A percentile compares a stretch with the other conserved stretches of the same genome.
Conservation (phyloP, 306 rosid genomes). For the Lablab purpureus region DNA sequence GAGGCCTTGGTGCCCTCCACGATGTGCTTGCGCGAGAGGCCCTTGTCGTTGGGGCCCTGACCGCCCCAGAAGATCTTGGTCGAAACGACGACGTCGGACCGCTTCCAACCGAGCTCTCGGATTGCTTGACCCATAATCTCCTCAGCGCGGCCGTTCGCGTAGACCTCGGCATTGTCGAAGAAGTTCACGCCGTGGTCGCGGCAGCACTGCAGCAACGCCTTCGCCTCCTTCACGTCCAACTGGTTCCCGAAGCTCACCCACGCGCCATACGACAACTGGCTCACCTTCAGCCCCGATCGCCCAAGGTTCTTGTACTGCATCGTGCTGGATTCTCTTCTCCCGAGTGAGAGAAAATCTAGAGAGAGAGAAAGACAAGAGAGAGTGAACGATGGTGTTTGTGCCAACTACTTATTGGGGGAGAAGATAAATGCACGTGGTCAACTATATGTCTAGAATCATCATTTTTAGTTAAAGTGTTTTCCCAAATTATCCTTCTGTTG, state of each 20-base stretch:
- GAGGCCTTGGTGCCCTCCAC: constrained; percentile 91
- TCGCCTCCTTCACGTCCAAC: constrained; percentile 95
- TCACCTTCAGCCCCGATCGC: constrained; percentile 84
- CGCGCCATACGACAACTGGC: constrained; percentile 92
- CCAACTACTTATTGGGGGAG: no score
- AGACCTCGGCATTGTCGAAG: constrained; percentile 99
- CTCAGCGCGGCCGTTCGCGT: constrained; percentile 95
- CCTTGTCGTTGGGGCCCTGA: constrained; percentile 93
- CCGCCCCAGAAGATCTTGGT: constrained; percentile 99
- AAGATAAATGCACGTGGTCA: no score
- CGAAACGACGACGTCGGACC: constrained; percentile 91
- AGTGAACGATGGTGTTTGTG: no score
- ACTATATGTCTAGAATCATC: no score
- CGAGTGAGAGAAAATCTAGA: no score
- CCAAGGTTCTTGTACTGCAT: constrained; percentile 97
- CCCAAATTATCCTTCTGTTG: no score
- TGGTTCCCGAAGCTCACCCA: constrained; percentile 99
- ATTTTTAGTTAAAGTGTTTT: no score
- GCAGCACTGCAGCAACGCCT: constrained; percentile 88
- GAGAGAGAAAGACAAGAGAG: no score
- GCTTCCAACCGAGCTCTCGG: constrained; percentile 90
- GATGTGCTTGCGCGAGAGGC: constrained; percentile 85
- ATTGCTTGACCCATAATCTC: constrained; percentile 99
- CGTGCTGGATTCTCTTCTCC: neutral
- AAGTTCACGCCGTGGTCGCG: constrained; percentile 94